Base-by-base conservation (phyloP, 2,329 filamentous ascomycete species). In the Sporothrix humicola region DNA sequence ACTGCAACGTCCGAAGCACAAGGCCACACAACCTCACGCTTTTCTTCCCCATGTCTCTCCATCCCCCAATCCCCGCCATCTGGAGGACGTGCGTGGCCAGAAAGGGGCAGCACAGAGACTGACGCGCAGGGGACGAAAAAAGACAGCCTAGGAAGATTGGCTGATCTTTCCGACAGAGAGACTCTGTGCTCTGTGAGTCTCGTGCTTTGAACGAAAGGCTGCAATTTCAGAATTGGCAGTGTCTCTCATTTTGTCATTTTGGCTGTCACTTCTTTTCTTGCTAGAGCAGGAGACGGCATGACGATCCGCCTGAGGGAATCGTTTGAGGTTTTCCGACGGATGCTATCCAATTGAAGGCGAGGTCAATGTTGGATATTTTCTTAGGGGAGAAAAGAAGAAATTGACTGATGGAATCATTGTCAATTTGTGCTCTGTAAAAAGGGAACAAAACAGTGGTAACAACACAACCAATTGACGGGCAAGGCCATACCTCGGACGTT, bases 241-340 rank as follows among this genome's bases (percentile, higher is more conserved):
- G 31, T 5, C 31, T 6, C 31, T 37, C 31, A 37, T 5, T 7
- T 37, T 37, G 31, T 37, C 31, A 37, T 5, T 7, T 37, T 37
- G 31, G 31, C 31, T 37, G 31, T 5, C 31, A 37, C 31, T 5
- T 37, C 31, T 37, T 37, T 37, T 37, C 31, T 37, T 37, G 31
- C 58, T n/a, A 42, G 48, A 15, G 48, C 26, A 42, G 31, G 10
- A 42, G 58, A 61, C 59, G 59, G 59, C 59, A 65, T 65, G 59
- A 23, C 37, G 59, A 65, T 65, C 59, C 61, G 42, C 61, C 10
- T 26, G 20, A n/a, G 23, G 10, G 42, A 66, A 17, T 66, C 2
- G 42, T 48, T 26, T 48, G 42, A 65, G n/a, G 23, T 59, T 10
- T 26, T 9, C 23, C 23, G 9, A 54, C 17, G n/a, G 50, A 58